These are phyloP conservation scores for Gonapodya prolifera DNA, from an alignment of 192 early-diverging fungal species.

Conservation along the genomic window DNA sequence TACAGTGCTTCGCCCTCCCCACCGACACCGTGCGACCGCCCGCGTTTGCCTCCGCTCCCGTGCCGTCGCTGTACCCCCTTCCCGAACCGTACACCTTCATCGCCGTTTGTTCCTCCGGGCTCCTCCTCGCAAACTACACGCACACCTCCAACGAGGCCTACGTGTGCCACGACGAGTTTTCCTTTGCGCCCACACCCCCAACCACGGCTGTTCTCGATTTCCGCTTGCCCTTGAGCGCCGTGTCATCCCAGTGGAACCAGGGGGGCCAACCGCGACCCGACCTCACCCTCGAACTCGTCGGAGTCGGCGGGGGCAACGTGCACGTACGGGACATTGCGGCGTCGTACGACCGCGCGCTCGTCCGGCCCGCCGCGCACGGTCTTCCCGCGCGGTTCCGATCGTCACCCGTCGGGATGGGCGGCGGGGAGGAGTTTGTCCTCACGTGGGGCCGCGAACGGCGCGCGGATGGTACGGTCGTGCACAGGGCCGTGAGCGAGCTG, in stretches of 20 bases:
- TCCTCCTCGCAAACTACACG: neutral
- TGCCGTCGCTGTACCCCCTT: neutral
- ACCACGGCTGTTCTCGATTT: neutral
- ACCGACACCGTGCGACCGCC: constrained; percentile 11
- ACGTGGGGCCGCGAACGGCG: neutral
- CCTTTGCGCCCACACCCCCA: neutral
- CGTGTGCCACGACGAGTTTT: neutral
- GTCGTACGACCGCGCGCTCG: constrained; percentile 3
- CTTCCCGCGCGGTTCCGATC: neutral
- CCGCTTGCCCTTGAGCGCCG: neutral
- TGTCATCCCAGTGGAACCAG: neutral
- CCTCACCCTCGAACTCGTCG: constrained; percentile 2
- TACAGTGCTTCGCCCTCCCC: constrained; percentile 44
- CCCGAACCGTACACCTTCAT: neutral
- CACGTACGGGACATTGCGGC: constrained; percentile 3
- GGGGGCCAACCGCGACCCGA: neutral
- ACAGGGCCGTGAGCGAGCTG: constrained; percentile 35
- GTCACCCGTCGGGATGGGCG: neutral
- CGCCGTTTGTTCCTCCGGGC: neutral
- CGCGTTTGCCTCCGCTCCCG: neutral
- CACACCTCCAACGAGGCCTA: neutral
- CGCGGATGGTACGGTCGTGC: constrained; percentile 9
- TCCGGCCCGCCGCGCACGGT: constrained; percentile 11
- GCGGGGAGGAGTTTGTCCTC: neutral
- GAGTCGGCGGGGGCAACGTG: constrained; percentile 6